A percentile compares a stretch with the other conserved stretches of the same genome.
Conservation (phyloP, 345 rosid species). For the Linum lewisii region DNA sequence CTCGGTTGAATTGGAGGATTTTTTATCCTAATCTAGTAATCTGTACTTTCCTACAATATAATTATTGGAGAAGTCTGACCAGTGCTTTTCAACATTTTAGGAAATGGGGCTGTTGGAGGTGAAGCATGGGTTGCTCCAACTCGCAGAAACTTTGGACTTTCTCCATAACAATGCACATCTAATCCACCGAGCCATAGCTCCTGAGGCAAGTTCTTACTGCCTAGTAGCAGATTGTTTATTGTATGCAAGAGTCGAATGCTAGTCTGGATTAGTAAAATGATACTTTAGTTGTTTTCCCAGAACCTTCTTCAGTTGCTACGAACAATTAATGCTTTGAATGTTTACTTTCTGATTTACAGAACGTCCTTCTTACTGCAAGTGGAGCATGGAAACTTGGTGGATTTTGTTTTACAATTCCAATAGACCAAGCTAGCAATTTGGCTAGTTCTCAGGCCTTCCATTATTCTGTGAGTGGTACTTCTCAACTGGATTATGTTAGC, state of each 20-base stretch:
- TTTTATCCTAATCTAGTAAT: not conserved
- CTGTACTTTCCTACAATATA: not conserved
- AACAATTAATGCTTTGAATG: not conserved
- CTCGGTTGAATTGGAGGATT: not conserved
- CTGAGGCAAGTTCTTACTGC: conserved; percentile 46
- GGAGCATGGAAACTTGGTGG: conserved; percentile 99
- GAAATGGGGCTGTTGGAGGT: conserved; percentile 93
- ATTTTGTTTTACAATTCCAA: conserved; percentile 73
- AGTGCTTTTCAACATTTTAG: conserved; percentile 27
- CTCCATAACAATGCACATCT: conserved; percentile 80
- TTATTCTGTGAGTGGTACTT: conserved; percentile 58
- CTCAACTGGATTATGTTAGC: conserved; percentile 5
- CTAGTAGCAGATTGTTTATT: not conserved
- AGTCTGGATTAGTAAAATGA: no score
- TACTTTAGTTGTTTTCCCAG: not conserved
- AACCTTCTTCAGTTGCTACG: not conserved
- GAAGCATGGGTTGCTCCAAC: conserved; percentile 89
- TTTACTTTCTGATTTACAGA: conserved; percentile 36
- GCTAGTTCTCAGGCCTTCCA: conserved; percentile 62
- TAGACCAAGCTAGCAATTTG: conserved; percentile 51
- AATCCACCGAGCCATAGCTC: conserved; percentile 80
- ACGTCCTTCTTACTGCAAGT: conserved; percentile 69
- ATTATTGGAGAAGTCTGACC: not conserved
- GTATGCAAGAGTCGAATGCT: not conserved
- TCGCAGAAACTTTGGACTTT: conserved; percentile 80